These are phyloP conservation scores for Cytospora piceicola DNA, from an alignment of 2,329 filamentous ascomycete species.

Conservation along the genomic window DNA sequence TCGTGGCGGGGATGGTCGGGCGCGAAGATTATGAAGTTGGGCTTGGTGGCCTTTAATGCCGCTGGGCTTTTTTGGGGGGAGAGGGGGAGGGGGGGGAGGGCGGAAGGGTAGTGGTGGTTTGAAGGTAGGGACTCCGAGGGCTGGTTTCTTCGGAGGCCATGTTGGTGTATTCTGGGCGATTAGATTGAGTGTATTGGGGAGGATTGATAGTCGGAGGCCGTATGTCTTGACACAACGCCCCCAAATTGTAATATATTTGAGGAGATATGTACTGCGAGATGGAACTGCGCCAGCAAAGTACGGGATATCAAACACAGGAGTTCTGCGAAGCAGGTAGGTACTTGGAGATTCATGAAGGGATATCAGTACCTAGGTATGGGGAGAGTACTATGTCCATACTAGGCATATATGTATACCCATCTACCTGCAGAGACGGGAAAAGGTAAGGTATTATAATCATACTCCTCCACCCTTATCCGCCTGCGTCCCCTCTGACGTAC, in stretches of 20 bases:
- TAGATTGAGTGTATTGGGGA: not conserved
- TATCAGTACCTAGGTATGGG: not conserved
- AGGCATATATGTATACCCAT: not conserved
- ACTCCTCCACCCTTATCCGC: not conserved
- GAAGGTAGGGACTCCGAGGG: not conserved
- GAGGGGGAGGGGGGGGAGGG: constrained; percentile 22
- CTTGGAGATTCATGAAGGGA: not conserved
- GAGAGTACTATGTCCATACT: not conserved
- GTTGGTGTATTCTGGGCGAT: not conserved
- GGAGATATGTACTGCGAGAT: not conserved
- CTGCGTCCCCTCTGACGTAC: too few species aligned
- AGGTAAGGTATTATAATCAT: not conserved
- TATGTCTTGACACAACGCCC: not conserved
- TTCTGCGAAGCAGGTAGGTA: not conserved
- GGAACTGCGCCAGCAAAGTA: not conserved
- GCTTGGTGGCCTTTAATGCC: constrained; percentile 30
- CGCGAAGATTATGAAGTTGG: constrained; percentile 25
- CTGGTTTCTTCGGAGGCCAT: not conserved
- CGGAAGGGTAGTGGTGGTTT: constrained; percentile 17
- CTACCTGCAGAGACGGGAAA: not conserved
- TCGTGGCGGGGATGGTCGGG: constrained; percentile 53
- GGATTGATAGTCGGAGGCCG: not conserved
- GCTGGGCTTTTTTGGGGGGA: constrained; percentile 28
- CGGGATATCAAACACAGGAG: not conserved
- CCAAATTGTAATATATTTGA: not conserved